Evolutionary conservation across 768 basidiomycete species (phyloP), one percentile per base, ranked within the genome.

Genomic region (Galerina sulciceps): DNA sequence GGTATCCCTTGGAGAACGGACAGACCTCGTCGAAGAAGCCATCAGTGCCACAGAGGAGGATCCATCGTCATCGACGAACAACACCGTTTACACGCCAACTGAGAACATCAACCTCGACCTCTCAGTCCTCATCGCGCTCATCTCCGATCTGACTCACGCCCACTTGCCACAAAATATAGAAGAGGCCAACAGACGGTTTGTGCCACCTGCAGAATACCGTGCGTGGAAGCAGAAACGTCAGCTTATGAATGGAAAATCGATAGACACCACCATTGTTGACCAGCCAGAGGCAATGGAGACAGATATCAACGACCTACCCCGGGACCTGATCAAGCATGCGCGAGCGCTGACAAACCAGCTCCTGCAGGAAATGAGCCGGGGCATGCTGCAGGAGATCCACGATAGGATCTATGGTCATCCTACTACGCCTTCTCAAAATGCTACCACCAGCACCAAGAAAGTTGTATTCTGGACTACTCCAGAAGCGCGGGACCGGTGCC

Each of bases 61-160:
- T 18, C 26, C 34, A 22, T 8, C 4, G 37, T 54, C 40, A 34
- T 63, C 18, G 1, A 34, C 53, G 17, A 49, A 61, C 11, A 38
- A 68, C 2, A 22, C 66, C 14, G 60, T 67, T 45, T 69, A 81
- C 37, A 55, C 69, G 10, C 90, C 89, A 1, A 90, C 89, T 0
- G 64, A 65, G 6, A 75, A 80, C 47, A 79, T 96, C 71, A 91
- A 94, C 62, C 81, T 95, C 35, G 94, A 96, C 67, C 79, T 96
- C 10, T 94, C 92, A 0, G 81, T 90, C 1, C 81, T 96, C 45
- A 89, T 96, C 53, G 93, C 94, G 0, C 80, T 95, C 26, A 81
- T 91, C 42, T 93, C 91, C 10, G 92, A 93, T 61, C 85, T 93
- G 51, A 89, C 90, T 0, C 93, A 95, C 70, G 78, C 87, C 0